phyloP scores from a whole-genome alignment of 2,329 filamentous ascomycete genomes.

The Alternaria viburni region DNA sequence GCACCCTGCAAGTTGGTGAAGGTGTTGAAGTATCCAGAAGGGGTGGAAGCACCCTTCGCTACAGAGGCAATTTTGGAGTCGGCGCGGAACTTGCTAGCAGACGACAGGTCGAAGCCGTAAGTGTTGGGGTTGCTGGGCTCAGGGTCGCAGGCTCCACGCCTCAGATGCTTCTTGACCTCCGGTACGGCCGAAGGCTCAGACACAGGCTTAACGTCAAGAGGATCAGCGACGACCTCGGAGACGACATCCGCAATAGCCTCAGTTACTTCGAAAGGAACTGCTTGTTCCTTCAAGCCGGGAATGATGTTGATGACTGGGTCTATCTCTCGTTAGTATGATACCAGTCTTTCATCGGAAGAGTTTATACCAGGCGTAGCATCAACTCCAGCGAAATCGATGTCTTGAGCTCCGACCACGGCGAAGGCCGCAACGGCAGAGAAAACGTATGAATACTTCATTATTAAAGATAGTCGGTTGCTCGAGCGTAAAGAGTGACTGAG shows the following conservation, averaged over 20 bases:
- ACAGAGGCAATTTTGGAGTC: not conserved
- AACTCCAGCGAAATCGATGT: not conserved
- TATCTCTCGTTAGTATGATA: not conserved
- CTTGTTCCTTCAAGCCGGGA: not conserved
- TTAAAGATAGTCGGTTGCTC: not conserved
- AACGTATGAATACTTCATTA: not conserved
- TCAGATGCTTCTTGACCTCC: not conserved
- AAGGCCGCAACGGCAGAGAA: not conserved
- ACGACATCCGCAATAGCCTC: not conserved
- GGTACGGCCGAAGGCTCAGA: not conserved
- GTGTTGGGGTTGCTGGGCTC: not conserved
- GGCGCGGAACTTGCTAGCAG: not conserved
- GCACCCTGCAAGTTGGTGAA: not conserved
- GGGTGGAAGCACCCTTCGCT: not conserved
- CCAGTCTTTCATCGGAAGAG: not conserved
- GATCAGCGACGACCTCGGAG: not conserved
- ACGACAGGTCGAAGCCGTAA: not conserved
- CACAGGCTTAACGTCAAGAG: not conserved
- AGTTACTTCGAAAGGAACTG: not conserved
- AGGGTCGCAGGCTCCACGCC: not conserved
- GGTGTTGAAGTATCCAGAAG: not conserved
- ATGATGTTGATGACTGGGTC: not conserved
- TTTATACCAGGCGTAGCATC: not conserved
- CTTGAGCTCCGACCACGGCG: not conserved
- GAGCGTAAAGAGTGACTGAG: not conserved